Base-by-base conservation (phyloP, 345 rosid genomes). In the Erucastrum elatum region DNA sequence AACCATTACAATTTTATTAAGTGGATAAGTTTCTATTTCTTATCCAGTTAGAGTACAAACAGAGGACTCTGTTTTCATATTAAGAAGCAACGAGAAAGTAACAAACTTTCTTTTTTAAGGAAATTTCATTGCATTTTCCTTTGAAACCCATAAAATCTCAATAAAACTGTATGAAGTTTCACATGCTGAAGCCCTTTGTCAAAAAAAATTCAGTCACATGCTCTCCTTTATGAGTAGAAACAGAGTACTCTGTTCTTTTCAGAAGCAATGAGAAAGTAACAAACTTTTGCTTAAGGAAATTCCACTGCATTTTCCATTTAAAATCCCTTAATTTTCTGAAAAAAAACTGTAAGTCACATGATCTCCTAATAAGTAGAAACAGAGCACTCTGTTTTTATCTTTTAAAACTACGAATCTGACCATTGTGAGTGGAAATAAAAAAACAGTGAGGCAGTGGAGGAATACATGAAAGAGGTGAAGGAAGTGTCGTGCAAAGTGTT, bases 401-500 rank as follows among this genome's bases (percentile, higher is more conserved):
- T 53, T 16, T 53, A 53, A 16, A 16, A 53, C 26, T 16, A 53
- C 4, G 21, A 21, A 21, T 25, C 55, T 72, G 16, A 72, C 68
- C 4, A 41, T 59, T 72, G 30, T 87, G 37, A 49, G 10, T 77
- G 15, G 12, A 39, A 21, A 21, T 21, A 25, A 9, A 13, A 9
- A 35, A 31, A 68, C 84, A 92, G 97, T 61, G 85, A 80, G 16
- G 87, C 88, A 0, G 80, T 88, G 84, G 80, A 83, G 64, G 88
- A 88, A 46, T 94, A 94, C 84, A 77, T 90, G 81, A 74, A 75
- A 26, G 89, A 91, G 46, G 83, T 88, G 65, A 90, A 85, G 66
- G 76, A 78, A 67, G 81, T 92, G 84, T 80, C 96, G 66, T 89
- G 86, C 55, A 90, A 89, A 82, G 71, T 94, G 17, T 82, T 91